Conservation (phyloP, 2,329 filamentous ascomycete species). For the Ascomycota sp. region DNA sequence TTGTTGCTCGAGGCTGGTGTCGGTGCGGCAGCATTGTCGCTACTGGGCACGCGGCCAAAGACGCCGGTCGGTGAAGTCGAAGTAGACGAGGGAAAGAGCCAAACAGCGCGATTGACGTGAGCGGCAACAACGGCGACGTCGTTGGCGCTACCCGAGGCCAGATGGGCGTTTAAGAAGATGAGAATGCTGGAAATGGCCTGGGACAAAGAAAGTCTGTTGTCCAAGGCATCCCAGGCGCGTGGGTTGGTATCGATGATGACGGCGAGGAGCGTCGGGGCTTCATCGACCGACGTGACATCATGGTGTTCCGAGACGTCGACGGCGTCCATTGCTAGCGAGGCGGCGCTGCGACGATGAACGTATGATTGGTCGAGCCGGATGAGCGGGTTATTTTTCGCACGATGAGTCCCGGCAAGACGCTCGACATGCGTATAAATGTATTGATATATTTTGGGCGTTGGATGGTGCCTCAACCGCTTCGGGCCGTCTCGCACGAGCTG, state of each 20-base stretch:
- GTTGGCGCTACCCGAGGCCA: slow-evolving; percentile 85
- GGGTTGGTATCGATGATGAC: slow-evolving; percentile 94
- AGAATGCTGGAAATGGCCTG: slow-evolving; percentile 74
- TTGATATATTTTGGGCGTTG: too few relatives aligned
- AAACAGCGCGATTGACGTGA: slow-evolving; percentile 68
- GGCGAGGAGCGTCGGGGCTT: slow-evolving; percentile 63
- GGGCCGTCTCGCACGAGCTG: too few relatives aligned
- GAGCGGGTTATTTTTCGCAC: too few relatives aligned
- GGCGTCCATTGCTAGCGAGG: slow-evolving; percentile 22
- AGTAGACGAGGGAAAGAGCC: slow-evolving; percentile 50
- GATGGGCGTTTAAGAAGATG: slow-evolving; percentile 90
- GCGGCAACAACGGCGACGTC: slow-evolving; percentile 82
- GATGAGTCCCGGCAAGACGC: too few relatives aligned
- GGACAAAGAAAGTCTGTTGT: slow-evolving; percentile 55
- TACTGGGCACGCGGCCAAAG: slow-evolving; percentile 39
- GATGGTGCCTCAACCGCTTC: too few relatives aligned
- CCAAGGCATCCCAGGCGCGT: slow-evolving; percentile 71
- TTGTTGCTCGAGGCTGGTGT: slow-evolving; percentile 49
- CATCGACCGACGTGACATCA: slow-evolving; percentile 30
- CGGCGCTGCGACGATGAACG: too few relatives aligned
- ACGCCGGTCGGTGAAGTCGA: slow-evolving; percentile 6
- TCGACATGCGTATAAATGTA: too few relatives aligned
- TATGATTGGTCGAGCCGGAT: too few relatives aligned
- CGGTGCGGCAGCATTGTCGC: slow-evolving; percentile 18
- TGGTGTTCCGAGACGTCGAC: slow-evolving; percentile 41